Percentiles rank a stretch among this genome's conserved stretches.
phyloP scores from a whole-genome alignment of 768 basidiomycete species.

The Ramaria sp. region DNA sequence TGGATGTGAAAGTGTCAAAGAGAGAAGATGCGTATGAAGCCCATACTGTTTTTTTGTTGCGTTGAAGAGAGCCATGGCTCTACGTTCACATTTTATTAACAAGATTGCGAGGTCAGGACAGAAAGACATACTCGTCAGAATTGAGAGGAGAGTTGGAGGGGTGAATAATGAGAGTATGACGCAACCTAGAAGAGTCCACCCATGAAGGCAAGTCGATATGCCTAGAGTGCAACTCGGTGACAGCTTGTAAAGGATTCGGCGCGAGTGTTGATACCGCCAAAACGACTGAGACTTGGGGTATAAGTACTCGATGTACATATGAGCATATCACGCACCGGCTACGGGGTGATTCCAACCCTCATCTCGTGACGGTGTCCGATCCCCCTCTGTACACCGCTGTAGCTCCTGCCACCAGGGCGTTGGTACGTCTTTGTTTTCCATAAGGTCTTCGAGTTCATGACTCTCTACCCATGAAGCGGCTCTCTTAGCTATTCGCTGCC shows the following conservation, averaged over 20 bases:
- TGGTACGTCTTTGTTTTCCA: slow-evolving; percentile 20
- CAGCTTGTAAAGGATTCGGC: slow-evolving; percentile 70
- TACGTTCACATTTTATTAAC: slow-evolving; percentile 20
- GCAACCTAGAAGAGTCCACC: slow-evolving; percentile 64
- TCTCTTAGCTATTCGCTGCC: slow-evolving; percentile 52
- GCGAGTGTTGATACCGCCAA: slow-evolving; percentile 74
- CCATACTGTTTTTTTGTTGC: slow-evolving; percentile 84
- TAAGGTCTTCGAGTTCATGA: slow-evolving; percentile 36
- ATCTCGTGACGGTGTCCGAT: slow-evolving; percentile 53
- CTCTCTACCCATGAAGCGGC: slow-evolving; percentile 65
- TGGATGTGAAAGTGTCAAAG: slow-evolving; percentile 44
- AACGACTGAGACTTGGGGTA: slow-evolving; percentile 41
- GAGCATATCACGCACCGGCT: slow-evolving; percentile 42
- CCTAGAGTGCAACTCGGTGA: slow-evolving; percentile 64
- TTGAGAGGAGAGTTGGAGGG: slow-evolving; percentile 57
- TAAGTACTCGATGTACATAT: slow-evolving; percentile 1
- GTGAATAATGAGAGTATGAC: slow-evolving; percentile 72
- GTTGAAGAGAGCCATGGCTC: slow-evolving; percentile 70
- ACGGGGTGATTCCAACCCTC: slow-evolving; percentile 88
- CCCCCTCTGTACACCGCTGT: slow-evolving; percentile 63
- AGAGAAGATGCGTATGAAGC: slow-evolving; percentile 61
- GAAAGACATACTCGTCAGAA: slow-evolving; percentile 62
- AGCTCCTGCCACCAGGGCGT: slow-evolving; percentile 90
- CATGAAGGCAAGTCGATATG: slow-evolving; percentile 61
- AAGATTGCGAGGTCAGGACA: slow-evolving; percentile 8